These are phyloP conservation scores for Candida neerlandica DNA, from an alignment of 1,139 yeast genomes.

Conservation along the genomic window DNA sequence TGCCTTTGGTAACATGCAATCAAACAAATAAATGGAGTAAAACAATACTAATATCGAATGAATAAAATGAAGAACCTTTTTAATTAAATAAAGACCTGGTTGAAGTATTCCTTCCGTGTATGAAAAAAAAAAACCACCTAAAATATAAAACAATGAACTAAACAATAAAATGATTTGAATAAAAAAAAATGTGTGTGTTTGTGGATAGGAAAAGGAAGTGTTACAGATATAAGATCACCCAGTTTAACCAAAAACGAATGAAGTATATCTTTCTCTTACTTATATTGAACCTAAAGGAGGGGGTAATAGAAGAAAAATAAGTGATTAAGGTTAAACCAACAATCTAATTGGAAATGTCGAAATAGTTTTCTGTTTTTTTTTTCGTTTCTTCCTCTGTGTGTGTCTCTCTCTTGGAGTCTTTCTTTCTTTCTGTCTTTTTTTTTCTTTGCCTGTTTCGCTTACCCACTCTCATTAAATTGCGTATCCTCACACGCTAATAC, in stretches of 20 bases:
- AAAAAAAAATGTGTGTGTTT: background rate
- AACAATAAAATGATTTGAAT: background rate
- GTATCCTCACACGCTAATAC: background rate
- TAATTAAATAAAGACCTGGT: conserved; percentile 4
- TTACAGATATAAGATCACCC: background rate
- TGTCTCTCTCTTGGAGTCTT: background rate
- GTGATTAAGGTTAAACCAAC: conserved; percentile 5
- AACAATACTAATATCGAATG: conserved; percentile 3
- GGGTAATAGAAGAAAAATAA: background rate
- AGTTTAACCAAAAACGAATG: conserved; percentile 3
- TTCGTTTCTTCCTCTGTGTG: background rate
- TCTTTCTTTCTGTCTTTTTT: background rate
- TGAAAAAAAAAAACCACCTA: conserved; percentile 1
- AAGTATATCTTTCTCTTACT: background rate
- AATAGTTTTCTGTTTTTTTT: background rate
- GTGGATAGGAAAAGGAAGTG: background rate
- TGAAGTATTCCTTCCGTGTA: background rate
- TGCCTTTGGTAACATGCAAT: conserved; percentile 7
- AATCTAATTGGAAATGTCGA: conserved; percentile 2
- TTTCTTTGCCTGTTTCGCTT: background rate
- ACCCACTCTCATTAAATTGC: background rate
- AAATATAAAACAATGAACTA: conserved; percentile 2
- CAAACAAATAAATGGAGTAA: conserved; percentile 1
- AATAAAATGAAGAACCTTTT: background rate
- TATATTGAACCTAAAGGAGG: background rate